These are phyloP conservation scores for Ceriops zippeliana DNA, from an alignment of 345 rosid genomes.

Conservation along the genomic window DNA sequence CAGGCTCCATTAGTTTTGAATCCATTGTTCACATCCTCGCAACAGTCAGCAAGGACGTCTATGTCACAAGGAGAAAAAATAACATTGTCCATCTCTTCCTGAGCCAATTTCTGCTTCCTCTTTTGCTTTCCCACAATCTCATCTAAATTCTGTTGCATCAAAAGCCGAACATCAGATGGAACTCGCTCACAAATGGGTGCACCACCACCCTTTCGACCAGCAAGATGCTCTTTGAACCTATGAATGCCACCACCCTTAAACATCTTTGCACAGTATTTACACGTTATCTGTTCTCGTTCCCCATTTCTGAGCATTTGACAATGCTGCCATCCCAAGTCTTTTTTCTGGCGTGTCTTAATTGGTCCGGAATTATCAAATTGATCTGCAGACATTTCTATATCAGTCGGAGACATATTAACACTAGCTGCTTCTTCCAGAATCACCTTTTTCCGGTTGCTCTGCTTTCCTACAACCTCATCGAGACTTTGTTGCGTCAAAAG, in stretches of 20 bases:
- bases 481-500: conserved; percentile 20
- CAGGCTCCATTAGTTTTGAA: conserved; percentile 1
- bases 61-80: conserved; percentile 13
- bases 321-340: conserved; percentile 27
- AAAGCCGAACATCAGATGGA: conserved; percentile 20
- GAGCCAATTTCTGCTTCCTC: conserved; percentile 5
- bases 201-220: conserved; percentile 28
- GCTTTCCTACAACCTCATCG: conserved; percentile 12
- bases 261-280: conserved; percentile 27
- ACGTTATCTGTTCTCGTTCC: conserved; percentile 20
- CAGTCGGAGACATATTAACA: not conserved
- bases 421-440: conserved; percentile 1
- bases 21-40: conserved; percentile 3
- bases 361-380: conserved; percentile 10
- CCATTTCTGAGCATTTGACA: conserved; percentile 15
- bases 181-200: conserved; percentile 22
- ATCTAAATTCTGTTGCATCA: conserved; percentile 25
- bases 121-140: conserved; percentile 15
- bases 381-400: conserved; percentile 14
- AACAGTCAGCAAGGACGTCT: conserved; percentile 4
- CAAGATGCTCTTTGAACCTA: conserved; percentile 38
- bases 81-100: not conserved
- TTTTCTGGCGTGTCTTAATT: conserved; percentile 14
- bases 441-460: not conserved
- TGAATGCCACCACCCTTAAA: conserved; percentile 38